Evolutionary conservation across 768 basidiomycete species (phyloP), one percentile per base, ranked within the genome.

Genomic region (Leccinum obscurum): DNA sequence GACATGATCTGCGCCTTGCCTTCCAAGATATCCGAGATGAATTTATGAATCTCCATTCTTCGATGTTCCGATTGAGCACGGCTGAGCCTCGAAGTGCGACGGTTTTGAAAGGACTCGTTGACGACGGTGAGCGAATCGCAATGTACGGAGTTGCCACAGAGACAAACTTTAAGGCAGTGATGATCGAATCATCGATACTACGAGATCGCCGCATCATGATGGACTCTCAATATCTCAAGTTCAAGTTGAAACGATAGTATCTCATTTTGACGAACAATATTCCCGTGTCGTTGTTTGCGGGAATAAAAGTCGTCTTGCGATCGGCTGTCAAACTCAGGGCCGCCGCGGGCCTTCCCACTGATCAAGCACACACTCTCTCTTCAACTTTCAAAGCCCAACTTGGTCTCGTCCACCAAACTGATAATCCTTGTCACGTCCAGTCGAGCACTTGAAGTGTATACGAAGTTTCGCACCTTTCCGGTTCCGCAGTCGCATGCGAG

Each of bases 1-100:
- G 79, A 78, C 30, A 81, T 66, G 52, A 81, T 71, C 28, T 72
- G 62, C 48, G 71, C 70, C 49, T 76, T 71, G n/a, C 75, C 76
- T 6, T 54, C 22, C 57, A 66, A 41, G 50, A 70, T 30, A 39
- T 66, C 66, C 10, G 59, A 58, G 28, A 68, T 57, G 41, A 64
- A 35, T 28, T 55, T 63, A 17, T 57, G 58, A 26, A 50, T 9
- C 1, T 68, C 67, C 67, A 68, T 65, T 30, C 11, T 34, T 37
- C 39, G 34, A 20, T 26, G 50, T 34, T 34, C 24, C 22, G 52
- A 39, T 30, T 22, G 44, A 35, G 34, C 11, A 35, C 34, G 34
- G 20, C 1, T n/a, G n/a, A 49, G 3, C 24, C 20, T 20, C 7
- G 10, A 49, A 49, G 6, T 20, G n/a, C 24, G 56, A 48, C 34